Percentiles rank a stretch among this genome's conserved stretches.
Evolutionary conservation across 305 asterid genomes (phyloP).

Genomic region (Fraxinus paxiana): DNA sequence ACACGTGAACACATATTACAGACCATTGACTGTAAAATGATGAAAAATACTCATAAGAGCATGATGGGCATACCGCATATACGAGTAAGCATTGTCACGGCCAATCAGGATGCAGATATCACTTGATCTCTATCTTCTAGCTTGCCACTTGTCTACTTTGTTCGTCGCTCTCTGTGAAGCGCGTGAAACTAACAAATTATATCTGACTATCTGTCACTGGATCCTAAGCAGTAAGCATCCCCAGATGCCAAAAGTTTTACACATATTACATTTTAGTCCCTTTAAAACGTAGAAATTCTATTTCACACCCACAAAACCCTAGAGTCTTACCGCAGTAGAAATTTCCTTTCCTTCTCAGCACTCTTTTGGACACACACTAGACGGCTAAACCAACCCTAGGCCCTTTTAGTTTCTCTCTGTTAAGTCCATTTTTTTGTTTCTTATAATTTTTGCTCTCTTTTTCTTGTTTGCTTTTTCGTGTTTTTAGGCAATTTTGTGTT

Average conservation of each 20-base stretch:
- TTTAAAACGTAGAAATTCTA: background rate
- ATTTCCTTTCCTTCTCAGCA: background rate
- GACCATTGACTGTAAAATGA: background rate
- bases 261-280: slow-evolving; percentile 11
- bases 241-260: slow-evolving; percentile 18
- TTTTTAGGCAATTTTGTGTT: background rate
- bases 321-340: slow-evolving; percentile 30
- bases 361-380: slow-evolving; percentile 24
- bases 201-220: background rate
- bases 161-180: background rate
- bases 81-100: background rate
- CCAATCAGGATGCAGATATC: background rate
- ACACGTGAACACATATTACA: background rate
- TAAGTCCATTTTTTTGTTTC: background rate
- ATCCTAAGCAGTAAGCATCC: background rate
- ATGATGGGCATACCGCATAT: background rate
- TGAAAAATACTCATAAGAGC: background rate
- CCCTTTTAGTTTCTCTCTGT: slow-evolving; percentile 24
- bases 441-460: background rate
- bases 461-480: background rate
- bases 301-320: slow-evolving; percentile 34
- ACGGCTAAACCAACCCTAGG: slow-evolving; percentile 20
- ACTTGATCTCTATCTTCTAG: background rate
- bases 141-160: background rate
- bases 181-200: background rate